phyloP scores from a whole-genome alignment of 2,329 filamentous ascomycete genomes.

The Colletotrichum sp. region DNA sequence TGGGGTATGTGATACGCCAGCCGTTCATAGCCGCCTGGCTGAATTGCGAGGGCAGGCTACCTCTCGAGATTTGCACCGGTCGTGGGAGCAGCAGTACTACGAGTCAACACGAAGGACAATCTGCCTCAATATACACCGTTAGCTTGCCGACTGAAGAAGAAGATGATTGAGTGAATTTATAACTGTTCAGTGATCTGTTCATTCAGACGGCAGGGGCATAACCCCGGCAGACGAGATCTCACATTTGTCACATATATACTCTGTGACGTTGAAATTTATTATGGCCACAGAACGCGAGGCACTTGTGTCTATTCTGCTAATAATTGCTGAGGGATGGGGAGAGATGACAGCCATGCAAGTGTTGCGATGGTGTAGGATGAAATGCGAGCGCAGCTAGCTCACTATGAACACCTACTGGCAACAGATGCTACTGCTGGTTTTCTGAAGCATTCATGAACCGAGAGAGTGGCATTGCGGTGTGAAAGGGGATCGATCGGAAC shows the following conservation, averaged over 20 bases:
- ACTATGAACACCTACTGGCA: neutral
- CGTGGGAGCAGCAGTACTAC: neutral
- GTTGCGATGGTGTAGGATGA: accelerated
- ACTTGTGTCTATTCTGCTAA: neutral
- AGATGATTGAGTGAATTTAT: too few relatives aligned
- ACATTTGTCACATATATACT: too few relatives aligned
- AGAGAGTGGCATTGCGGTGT: too few relatives aligned
- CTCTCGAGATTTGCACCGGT: neutral
- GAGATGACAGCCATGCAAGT: neutral
- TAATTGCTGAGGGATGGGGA: accelerated
- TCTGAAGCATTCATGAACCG: too few relatives aligned
- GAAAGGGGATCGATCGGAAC: accelerated
- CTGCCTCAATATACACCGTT: too few relatives aligned
- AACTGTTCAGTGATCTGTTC: too few relatives aligned
- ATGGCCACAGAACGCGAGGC: neutral
- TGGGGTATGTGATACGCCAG: accelerated
- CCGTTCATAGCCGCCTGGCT: accelerated
- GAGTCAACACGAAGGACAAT: neutral
- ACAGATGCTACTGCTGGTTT: neutral
- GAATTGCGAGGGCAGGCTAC: neutral
- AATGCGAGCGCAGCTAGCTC: neutral
- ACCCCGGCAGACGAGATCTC: too few relatives aligned
- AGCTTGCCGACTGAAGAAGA: too few relatives aligned
- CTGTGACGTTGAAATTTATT: too few relatives aligned
- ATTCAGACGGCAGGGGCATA: too few relatives aligned